Evolutionary conservation across 768 basidiomycete species (phyloP).

Genomic region (Ramaria rubella): DNA sequence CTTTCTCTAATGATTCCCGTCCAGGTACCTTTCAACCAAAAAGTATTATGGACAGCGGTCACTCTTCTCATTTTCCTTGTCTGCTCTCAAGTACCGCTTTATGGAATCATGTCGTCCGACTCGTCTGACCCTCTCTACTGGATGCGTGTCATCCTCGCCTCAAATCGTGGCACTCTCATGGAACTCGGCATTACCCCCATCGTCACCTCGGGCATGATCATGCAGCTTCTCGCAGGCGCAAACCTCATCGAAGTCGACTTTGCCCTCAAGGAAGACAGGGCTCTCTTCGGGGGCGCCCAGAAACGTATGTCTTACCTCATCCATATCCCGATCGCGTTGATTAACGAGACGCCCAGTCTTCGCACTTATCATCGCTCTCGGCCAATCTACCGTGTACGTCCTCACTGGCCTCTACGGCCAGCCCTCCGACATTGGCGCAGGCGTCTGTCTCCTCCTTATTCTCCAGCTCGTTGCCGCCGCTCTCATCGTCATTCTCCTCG

Average conservation of each 20-base stretch:
- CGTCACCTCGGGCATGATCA: constrained; percentile 98
- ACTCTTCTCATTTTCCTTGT: constrained; percentile 99
- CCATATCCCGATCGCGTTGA: not conserved
- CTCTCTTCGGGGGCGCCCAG: constrained; percentile 92
- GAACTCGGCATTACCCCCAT: constrained; percentile 98
- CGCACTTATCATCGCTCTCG: constrained; percentile 92
- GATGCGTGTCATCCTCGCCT: constrained; percentile 99
- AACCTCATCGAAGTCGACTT: constrained; percentile 98
- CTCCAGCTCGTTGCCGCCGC: constrained; percentile 92
- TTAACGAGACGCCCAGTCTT: constrained; percentile 55
- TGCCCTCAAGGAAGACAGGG: constrained; percentile 92
- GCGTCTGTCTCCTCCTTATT: constrained; percentile 94
- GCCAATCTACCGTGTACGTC: constrained; percentile 96
- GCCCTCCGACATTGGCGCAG: constrained; percentile 88
- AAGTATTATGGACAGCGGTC: constrained; percentile 97
- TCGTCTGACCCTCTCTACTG: constrained; percentile 98
- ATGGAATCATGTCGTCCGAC: constrained; percentile 99
- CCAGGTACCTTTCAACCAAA: constrained; percentile 97
- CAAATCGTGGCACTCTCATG: constrained; percentile 98
- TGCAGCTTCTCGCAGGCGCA: constrained; percentile 97
- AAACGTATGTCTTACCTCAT: constrained; percentile 59
- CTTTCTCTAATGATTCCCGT: constrained; percentile 8
- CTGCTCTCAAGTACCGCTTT: constrained; percentile 97
- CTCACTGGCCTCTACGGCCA: constrained; percentile 95
- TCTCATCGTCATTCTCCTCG: constrained; percentile 95